Conservation (phyloP, 1,139 yeast species). For the Magnusiomyces paraingens region DNA sequence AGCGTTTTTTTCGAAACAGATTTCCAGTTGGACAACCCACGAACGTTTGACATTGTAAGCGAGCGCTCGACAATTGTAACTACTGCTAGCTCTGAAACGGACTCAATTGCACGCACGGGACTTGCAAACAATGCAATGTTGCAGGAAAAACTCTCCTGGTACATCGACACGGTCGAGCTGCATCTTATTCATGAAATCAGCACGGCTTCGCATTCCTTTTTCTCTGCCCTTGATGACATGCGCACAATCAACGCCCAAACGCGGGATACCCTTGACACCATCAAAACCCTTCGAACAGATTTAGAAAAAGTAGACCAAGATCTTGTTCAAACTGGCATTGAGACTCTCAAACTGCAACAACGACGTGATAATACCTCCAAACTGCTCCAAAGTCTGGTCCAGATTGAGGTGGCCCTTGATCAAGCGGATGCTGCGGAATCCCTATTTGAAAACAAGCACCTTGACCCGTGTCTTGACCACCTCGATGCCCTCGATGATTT, state of each 20-base stretch:
- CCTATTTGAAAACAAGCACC: conserved; percentile 29
- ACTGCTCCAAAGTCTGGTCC: conserved; percentile 60
- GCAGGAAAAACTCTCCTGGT: conserved; percentile 78
- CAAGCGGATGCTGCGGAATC: conserved; percentile 49
- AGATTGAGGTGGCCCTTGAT: conserved; percentile 47
- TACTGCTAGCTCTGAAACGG: conserved; percentile 15
- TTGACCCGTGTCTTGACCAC: conserved; percentile 44
- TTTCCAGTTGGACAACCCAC: conserved; percentile 82
- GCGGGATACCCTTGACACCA: conserved; percentile 42
- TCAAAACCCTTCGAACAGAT: conserved; percentile 41
- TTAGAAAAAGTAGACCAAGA: conserved; percentile 38
- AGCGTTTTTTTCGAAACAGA: conserved; percentile 56
- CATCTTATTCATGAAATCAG: conserved; percentile 78
- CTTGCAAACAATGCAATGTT: conserved; percentile 47
- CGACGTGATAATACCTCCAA: conserved; percentile 55
- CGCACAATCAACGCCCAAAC: conserved; percentile 56
- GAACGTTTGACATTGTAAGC: conserved; percentile 64
- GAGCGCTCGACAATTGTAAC: conserved; percentile 42
- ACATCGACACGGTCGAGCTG: conserved; percentile 78
- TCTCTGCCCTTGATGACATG: conserved; percentile 75
- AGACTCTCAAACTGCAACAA: conserved; percentile 46
- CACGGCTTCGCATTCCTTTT: conserved; percentile 75
- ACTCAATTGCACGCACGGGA: conserved; percentile 23
- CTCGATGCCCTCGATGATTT: conserved; percentile 53
- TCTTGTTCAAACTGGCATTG: conserved; percentile 49